Evolutionary conservation across 2,329 filamentous ascomycete genomes (phyloP), one percentile per base, ranked within the genome.

Genomic region (Colletotrichum falcatum): DNA sequence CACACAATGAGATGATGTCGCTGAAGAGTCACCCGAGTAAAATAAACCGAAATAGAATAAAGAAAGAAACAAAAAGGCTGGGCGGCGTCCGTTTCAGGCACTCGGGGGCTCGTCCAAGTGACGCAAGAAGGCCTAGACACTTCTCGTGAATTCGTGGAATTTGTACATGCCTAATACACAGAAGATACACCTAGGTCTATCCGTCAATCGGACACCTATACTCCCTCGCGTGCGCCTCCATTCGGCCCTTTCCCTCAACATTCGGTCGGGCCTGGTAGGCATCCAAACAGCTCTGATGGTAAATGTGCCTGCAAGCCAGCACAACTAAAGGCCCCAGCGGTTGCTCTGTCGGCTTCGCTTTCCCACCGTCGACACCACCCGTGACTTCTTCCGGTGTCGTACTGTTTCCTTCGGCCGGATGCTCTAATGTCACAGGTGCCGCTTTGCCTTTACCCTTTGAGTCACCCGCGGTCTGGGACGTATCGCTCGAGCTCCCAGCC

Each of bases 261-360:
- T 85, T 86, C 66, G 84, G 83, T 71, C 86, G 83, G 42, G 85
- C 85, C 74, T 89, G 88, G 74, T 91, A 79, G 70, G 88, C 86
- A 77, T 95, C 92, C 48, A 93, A 82, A 77, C 91, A 94, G 33
- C 82, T 84, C 77, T 90, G 86, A 81, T 93, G 91, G 75, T 91
- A 92, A 23, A 92, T 88, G 78, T 93, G 91, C 65, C 91, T 85
- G 78, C 91, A 93, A 28, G 90, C 91, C 75, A 93, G 81, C 59
- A 93, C 87, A 12, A 93, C 89, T 62, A 93, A 78, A 53, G 89
- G 86, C 11, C 90, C 91, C 23, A 91, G 84, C n/a, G 86, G 81
- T 58, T 86, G 87, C 71, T 87, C 79, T 35, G 35, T 54, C 20
- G 60, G 51, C 71, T 77, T 79, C 53, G 72, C 72, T 18, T 66